These are phyloP conservation scores for Alternaria arborescens DNA, from an alignment of 2,329 filamentous ascomycete genomes.

Conservation along the genomic window DNA sequence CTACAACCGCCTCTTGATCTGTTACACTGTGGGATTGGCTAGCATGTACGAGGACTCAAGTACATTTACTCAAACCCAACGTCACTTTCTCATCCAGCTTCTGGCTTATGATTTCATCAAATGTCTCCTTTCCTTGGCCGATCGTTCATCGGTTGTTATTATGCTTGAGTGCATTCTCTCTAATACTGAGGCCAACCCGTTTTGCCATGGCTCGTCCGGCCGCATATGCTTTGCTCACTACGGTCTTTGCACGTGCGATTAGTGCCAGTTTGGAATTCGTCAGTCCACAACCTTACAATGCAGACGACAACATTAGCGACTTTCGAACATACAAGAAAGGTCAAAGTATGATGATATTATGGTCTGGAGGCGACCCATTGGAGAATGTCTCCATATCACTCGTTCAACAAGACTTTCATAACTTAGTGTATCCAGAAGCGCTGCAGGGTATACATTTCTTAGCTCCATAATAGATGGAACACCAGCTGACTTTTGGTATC, in stretches of 20 bases:
- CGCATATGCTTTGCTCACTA: not conserved
- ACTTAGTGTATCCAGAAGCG: not conserved
- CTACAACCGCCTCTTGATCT: not conserved
- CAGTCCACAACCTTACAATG: constrained; percentile 3
- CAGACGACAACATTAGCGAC: not conserved
- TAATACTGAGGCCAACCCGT: not conserved
- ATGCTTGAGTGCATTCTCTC: not conserved
- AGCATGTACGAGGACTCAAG: not conserved
- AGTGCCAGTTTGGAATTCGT: constrained; percentile 7
- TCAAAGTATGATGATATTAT: constrained; percentile 1
- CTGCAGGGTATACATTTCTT: not conserved
- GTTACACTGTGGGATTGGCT: not conserved
- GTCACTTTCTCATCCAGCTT: not conserved
- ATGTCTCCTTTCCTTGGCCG: not conserved
- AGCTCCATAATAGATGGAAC: not conserved
- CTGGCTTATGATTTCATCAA: not conserved
- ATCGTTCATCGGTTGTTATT: not conserved
- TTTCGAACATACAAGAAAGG: not conserved
- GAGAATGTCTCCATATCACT: not conserved
- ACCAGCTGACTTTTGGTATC: not conserved
- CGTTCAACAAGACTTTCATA: not conserved
- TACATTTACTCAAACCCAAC: not conserved
- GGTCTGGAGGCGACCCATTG: constrained; percentile 3
- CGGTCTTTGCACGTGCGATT: not conserved
- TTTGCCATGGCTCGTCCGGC: not conserved